A percentile compares a stretch with the other conserved stretches of the same genome.
Evolutionary conservation across 257 asterid species (phyloP).

Genomic region (Primulina tabacum): DNA sequence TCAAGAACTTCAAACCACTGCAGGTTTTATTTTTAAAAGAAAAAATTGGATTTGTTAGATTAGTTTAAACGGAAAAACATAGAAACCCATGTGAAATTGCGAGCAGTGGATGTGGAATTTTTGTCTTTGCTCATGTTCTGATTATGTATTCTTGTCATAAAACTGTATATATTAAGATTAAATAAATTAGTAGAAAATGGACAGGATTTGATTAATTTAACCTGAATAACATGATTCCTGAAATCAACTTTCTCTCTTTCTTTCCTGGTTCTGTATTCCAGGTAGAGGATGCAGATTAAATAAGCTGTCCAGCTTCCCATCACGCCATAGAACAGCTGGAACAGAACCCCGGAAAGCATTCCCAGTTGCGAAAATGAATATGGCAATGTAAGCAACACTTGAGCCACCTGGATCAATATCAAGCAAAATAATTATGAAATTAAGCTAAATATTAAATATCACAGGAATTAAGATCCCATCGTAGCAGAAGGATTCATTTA

Average conservation of each 20-base stretch:
- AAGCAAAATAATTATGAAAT: neutral
- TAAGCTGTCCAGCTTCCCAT: constrained; percentile 96
- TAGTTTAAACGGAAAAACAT: constrained; percentile 9
- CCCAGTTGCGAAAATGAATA: constrained; percentile 93
- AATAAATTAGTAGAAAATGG: neutral
- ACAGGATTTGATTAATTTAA: neutral
- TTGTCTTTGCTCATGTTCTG: constrained; percentile 9
- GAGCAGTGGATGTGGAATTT: neutral
- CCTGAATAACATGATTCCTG: constrained; percentile 94
- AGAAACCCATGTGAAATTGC: constrained; percentile 31
- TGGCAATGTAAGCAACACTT: constrained; percentile 79
- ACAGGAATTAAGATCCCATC: no score
- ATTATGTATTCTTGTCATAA: neutral
- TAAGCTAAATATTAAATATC: no score
- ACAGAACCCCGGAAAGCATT: constrained; percentile 68
- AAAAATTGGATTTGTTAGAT: neutral
- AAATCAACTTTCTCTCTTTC: constrained; percentile 85
- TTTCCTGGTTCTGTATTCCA: constrained; percentile 79
- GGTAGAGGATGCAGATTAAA: constrained; percentile 70
- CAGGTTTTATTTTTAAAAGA: no score
- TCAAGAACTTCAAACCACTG: constrained; percentile 99
- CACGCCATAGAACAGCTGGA: constrained; percentile 77
- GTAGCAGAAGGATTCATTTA: no score
- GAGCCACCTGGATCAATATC: constrained; percentile 62
- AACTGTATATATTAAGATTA: neutral